Evolutionary conservation across 768 basidiomycete species (phyloP), one percentile per base, ranked within the genome.

Genomic region (Boletus reticuloceps): DNA sequence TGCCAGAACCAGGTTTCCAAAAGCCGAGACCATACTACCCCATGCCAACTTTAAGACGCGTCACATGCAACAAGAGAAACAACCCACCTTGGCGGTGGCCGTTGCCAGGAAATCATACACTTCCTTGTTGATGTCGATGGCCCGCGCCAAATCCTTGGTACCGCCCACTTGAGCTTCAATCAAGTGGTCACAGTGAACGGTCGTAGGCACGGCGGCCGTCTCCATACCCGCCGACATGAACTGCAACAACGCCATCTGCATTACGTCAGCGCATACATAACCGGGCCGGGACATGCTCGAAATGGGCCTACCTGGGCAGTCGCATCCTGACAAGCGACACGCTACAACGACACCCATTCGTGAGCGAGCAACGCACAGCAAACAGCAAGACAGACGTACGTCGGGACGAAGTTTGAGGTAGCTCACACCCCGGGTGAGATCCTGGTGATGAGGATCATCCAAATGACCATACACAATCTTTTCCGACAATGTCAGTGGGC

Each of bases 221-320:
- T 92, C 92, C 83, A 99, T 94, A 60, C 96, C 96, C 17, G 97
- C 94, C 49, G 97, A 98, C 97, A 99, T 99, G 84, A 99, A 99
- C 81, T 99, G 97, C 62, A 99, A 82, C 53, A 99, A 84, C 19
- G 97, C 97, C 97, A 99, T 99, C 92, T 98, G 6, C 5, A 54
- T 70, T 61, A 73, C 66, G 66, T 73, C 61, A 71, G 63, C 46
- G 17, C 32, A n/a, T 17, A 47, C 32, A n/a, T 17, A 47, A 29
- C 47, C 41, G 34, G 34, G 53, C 36, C 27, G 57, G 64, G 61
- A 64, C 54, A 63, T 57, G 51, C 40, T 39, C 29, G n/a, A 49
- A 59, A 22, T n/a, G 37, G 56, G 60, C 74, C 36, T 59, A 89
- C 89, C 77, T 91, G 89, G 39, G 90, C 89, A 17, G 91, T 92